Evolutionary conservation across 164 flowering plant genomes (phyloP).

Genomic region (Paratinospora sagittata): DNA sequence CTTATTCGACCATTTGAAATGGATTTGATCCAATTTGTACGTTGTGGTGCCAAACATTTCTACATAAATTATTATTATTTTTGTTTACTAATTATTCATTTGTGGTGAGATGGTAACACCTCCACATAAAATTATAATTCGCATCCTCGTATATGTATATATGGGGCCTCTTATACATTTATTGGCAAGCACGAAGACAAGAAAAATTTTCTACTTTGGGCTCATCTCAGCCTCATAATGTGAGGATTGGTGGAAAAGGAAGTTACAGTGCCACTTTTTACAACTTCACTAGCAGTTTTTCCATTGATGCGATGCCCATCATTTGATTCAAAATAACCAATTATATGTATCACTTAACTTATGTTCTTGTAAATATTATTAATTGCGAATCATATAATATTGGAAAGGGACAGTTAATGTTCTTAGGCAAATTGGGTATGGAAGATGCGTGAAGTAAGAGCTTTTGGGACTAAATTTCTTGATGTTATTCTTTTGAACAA

Average conservation of each 20-base stretch:
- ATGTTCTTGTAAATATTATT: background rate
- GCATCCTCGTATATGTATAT: too few species aligned
- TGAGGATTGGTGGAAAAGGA: background rate
- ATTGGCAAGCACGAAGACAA: too few species aligned
- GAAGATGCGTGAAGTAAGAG: background rate
- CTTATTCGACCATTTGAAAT: background rate
- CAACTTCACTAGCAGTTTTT: too few species aligned
- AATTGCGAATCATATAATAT: background rate
- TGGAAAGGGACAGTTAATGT: background rate
- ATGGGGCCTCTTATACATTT: too few species aligned
- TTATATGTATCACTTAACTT: too few species aligned
- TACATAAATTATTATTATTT: background rate
- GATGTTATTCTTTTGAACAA: background rate
- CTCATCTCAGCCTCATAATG: background rate
- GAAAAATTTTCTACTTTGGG: too few species aligned
- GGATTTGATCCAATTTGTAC: background rate
- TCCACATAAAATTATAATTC: too few species aligned
- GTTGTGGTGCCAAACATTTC: conserved; percentile 2
- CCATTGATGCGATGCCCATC: too few species aligned
- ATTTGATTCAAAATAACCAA: too few species aligned
- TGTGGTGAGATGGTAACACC: background rate
- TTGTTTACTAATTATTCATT: background rate
- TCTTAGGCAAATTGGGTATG: background rate
- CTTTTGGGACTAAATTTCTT: background rate
- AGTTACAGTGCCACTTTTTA: background rate